Evolutionary conservation across 441 rosid species (phyloP), one percentile per base, ranked within the genome.

Genomic region (Syzygium malaccense): DNA sequence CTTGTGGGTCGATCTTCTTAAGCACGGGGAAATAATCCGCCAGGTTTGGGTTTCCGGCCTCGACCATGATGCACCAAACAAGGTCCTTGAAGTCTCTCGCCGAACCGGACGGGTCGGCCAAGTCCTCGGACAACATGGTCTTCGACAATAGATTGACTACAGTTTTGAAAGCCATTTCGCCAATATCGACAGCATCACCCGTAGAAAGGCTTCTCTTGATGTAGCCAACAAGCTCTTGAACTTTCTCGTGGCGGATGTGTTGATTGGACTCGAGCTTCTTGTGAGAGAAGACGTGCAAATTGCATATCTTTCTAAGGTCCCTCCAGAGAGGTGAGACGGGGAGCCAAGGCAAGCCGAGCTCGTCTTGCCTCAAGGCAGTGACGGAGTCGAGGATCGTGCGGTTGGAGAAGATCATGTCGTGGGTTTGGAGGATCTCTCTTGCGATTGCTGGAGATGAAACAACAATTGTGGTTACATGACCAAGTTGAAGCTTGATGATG

Each of bases 21-120:
- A 85, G 87, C 66, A 2, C 68, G 30, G 87, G 89, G 54, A 88
- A 85, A 51, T 62, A 88, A 60, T 88, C 89, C 0, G 30, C 64
- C n/a, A 88, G 14, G 84, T 88, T 88, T 19, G 87, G 87, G 30
- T 53, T 85, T 30, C 85, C 89, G 9, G 55, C 55, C 54, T 88
- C 89, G 49, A 30, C 87, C 87, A 85, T 53, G 33, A 88, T 62
- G 23, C 37, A 17, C 89, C 85, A 54, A 20, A 85, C 62, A 17
- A 85, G 28, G 60, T 88, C 87, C 87, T 88, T 88, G 87, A 88
- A 88, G 55, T 85, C 85, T 32, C 66, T 88, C 3, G 41, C 85
- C 3, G 85, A 85, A 26, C 60, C 85, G 14, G 66, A 85, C 14
- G 49, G 51, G 45, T 85, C 58, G 5, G 89, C 60, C 55, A 68